Percentiles rank a stretch among this genome's conserved stretches.
Evolutionary conservation across 2,329 filamentous ascomycete genomes (phyloP).

Genomic region (Pseudopithomyces maydicus): DNA sequence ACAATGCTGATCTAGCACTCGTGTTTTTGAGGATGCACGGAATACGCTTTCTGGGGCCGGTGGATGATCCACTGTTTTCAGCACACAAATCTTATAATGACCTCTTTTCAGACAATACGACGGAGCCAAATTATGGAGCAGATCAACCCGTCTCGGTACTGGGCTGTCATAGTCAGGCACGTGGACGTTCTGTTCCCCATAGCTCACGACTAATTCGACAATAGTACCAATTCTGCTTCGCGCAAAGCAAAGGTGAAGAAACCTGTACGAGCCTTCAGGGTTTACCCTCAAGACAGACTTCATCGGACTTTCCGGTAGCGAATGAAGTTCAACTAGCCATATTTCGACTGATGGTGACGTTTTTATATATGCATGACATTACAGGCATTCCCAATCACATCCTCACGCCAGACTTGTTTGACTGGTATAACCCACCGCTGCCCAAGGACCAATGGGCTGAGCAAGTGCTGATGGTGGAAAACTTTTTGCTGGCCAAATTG

Average conservation of each 20-base stretch:
- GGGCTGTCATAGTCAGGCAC: conserved; percentile 8
- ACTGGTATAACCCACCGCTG: neutral
- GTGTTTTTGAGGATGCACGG: neutral
- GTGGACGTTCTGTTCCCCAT: too few relatives aligned
- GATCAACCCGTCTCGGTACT: conserved; percentile 5
- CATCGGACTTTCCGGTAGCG: neutral
- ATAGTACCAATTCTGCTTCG: conserved; percentile 16
- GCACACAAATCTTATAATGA: conserved; percentile 2
- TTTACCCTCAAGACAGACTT: neutral
- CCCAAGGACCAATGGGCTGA: neutral
- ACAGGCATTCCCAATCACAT: neutral
- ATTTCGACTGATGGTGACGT: neutral
- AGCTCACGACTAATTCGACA: neutral
- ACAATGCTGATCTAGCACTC: neutral
- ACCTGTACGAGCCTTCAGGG: conserved; percentile 11
- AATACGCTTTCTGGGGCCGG: neutral
- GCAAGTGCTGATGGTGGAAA: neutral
- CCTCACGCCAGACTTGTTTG: neutral
- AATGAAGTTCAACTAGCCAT: neutral
- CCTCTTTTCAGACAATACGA: neutral
- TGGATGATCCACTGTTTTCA: conserved; percentile 11
- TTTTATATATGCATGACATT: neutral
- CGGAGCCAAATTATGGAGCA: neutral
- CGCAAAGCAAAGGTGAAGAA: neutral
- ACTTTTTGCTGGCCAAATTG: neutral